Conservation (phyloP, 2,329 filamentous ascomycete genomes). For the Grosmannia penicillata region DNA sequence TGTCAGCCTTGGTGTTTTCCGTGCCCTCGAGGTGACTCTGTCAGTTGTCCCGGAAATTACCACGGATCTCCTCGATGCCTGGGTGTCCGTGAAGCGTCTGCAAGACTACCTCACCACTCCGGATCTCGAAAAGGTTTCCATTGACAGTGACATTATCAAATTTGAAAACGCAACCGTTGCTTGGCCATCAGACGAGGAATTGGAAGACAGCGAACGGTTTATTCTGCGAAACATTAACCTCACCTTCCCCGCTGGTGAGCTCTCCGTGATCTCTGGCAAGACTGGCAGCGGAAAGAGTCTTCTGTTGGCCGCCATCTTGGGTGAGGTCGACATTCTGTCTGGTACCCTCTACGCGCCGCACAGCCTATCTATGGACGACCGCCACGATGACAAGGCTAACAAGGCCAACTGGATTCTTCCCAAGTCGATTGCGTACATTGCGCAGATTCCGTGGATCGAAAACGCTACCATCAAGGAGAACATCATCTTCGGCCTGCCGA, state of each 20-base stretch:
- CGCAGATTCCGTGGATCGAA: slow-evolving; percentile 75
- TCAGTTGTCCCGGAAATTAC: slow-evolving; percentile 60
- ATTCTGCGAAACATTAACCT: slow-evolving; percentile 49
- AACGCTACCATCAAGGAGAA: slow-evolving; percentile 69
- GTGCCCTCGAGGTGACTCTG: slow-evolving; percentile 56
- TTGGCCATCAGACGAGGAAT: slow-evolving; percentile 54
- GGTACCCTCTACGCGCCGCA: slow-evolving; percentile 44
- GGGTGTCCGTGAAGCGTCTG: slow-evolving; percentile 58
- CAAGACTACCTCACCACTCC: slow-evolving; percentile 54
- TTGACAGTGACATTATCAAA: slow-evolving; percentile 41
- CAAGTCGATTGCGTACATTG: slow-evolving; percentile 56
- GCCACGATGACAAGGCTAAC: slow-evolving; percentile 48
- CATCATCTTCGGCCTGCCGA: slow-evolving; percentile 61
- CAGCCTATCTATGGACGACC: slow-evolving; percentile 33
- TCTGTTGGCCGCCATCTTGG: slow-evolving; percentile 57
- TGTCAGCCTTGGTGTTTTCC: slow-evolving; percentile 62
- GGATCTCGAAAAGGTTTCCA: slow-evolving; percentile 42
- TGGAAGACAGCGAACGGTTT: slow-evolving; percentile 45
- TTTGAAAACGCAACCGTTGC: slow-evolving; percentile 57
- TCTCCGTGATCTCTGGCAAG: slow-evolving; percentile 63
- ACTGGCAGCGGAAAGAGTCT: slow-evolving; percentile 69
- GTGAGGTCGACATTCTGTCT: slow-evolving; percentile 55
- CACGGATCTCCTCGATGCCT: slow-evolving; percentile 54
- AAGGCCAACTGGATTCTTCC: slow-evolving; percentile 53
- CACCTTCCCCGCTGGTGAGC: slow-evolving; percentile 50